phyloP scores from a whole-genome alignment of 2,329 filamentous ascomycete species.

The Stemphylium lycopersici region DNA sequence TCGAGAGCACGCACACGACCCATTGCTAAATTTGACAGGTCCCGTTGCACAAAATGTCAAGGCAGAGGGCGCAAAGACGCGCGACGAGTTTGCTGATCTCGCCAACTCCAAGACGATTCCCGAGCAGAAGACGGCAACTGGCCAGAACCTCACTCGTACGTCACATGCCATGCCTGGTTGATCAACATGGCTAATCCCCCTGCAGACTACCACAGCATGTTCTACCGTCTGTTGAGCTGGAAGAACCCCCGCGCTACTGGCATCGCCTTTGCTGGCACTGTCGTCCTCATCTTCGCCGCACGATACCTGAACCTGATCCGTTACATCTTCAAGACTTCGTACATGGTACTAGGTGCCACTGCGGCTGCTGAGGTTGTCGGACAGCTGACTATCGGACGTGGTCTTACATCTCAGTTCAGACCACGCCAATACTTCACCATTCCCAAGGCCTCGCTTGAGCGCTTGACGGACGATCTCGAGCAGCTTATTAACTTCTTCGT shows the following conservation, averaged over 20 bases:
- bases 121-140: conserved; percentile 62
- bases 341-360: conserved; percentile 65
- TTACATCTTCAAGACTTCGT: conserved; percentile 66
- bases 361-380: conserved; percentile 64
- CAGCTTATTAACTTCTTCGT: conserved; percentile 72
- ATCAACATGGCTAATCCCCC: conserved; percentile 19
- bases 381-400: conserved; percentile 61
- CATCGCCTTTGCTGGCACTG: conserved; percentile 62
- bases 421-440: conserved; percentile 70
- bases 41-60: conserved; percentile 64
- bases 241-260: conserved; percentile 69
- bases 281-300: conserved; percentile 66
- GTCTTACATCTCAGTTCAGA: conserved; percentile 65
- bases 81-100: conserved; percentile 64
- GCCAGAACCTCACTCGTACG: conserved; percentile 67
- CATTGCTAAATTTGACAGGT: conserved; percentile 48
- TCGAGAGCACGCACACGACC: conserved; percentile 24
- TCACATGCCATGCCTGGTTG: conserved; percentile 5
- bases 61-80: conserved; percentile 62
- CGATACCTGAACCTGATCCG: conserved; percentile 68
- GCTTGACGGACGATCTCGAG: conserved; percentile 65
- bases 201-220: conserved; percentile 68
- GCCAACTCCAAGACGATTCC: conserved; percentile 61
- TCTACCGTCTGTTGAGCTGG: conserved; percentile 71
- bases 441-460: conserved; percentile 67